Evolutionary conservation across 169 alveolate species (phyloP).

Genomic region (Theileria orientalis): DNA sequence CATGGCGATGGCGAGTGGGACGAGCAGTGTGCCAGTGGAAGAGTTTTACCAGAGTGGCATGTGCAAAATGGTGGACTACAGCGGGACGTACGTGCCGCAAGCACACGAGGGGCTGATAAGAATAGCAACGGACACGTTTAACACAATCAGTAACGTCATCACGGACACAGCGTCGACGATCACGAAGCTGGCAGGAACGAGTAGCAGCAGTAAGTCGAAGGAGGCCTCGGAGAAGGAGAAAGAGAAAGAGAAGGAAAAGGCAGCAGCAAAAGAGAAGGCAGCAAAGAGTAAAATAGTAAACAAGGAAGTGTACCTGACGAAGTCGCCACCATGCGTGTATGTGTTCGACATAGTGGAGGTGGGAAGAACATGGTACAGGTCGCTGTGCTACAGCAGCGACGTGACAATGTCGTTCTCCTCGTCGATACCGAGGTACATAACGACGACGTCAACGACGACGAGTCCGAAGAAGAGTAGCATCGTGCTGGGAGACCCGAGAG

Average conservation of each 20-base stretch:
- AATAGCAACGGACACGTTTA: conserved; percentile 51
- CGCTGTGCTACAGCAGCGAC: conserved; percentile 72
- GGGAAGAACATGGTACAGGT: conserved; percentile 70
- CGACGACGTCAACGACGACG: background rate
- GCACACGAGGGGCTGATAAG: conserved; percentile 42
- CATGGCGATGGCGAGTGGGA: background rate
- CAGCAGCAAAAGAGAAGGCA: conserved; percentile 3
- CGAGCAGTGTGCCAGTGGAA: conserved; percentile 21
- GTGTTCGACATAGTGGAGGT: conserved; percentile 70
- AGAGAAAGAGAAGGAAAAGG: conserved; percentile 18
- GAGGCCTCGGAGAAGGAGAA: conserved; percentile 29
- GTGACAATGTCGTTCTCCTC: conserved; percentile 64
- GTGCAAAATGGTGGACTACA: conserved; percentile 54
- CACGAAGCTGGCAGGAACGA: conserved; percentile 31
- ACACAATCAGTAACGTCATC: conserved; percentile 41
- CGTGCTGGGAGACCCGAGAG: conserved; percentile 2
- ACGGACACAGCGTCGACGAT: conserved; percentile 63
- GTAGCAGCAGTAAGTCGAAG: conserved; percentile 33
- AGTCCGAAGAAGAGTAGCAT: background rate
- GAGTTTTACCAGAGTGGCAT: conserved; percentile 35
- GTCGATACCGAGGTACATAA: conserved; percentile 53
- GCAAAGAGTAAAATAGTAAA: conserved; percentile 43
- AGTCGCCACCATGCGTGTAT: conserved; percentile 66
- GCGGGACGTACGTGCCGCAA: conserved; percentile 39
- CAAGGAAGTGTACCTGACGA: conserved; percentile 65